Percentiles rank a stretch among this genome's conserved stretches.
phyloP scores from a whole-genome alignment of 306 rosid species.

The Mimosa pudica region DNA sequence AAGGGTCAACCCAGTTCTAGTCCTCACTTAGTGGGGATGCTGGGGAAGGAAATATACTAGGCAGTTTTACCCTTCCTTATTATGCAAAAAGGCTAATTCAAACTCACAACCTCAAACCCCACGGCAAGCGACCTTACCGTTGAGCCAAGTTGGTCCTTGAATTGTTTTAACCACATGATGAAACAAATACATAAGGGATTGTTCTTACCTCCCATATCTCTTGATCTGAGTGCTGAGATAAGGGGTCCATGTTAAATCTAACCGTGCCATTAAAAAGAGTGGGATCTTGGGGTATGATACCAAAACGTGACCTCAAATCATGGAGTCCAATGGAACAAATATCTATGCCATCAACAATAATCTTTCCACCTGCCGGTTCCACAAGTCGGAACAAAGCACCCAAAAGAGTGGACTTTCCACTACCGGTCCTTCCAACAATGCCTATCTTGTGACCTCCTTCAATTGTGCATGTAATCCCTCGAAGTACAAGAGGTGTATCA shows the following conservation, averaged over 20 bases:
- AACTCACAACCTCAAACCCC: too few species aligned
- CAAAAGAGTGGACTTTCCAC: slow-evolving; percentile 88
- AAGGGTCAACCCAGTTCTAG: too few species aligned
- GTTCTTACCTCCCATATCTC: slow-evolving; percentile 82
- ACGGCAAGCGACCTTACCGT: background rate
- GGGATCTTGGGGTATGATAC: slow-evolving; percentile 91
- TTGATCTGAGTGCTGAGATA: slow-evolving; percentile 67
- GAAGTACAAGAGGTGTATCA: slow-evolving; percentile 75
- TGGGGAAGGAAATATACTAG: too few species aligned
- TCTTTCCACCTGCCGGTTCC: slow-evolving; percentile 74
- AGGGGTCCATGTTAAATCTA: slow-evolving; percentile 86
- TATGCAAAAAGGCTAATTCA: too few species aligned
- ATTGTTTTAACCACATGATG: background rate
- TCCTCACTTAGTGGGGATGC: too few species aligned
- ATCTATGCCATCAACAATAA: slow-evolving; percentile 78
- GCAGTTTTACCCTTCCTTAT: too few species aligned
- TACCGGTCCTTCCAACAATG: slow-evolving; percentile 83
- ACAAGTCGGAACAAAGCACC: slow-evolving; percentile 85
- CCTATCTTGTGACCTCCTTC: slow-evolving; percentile 89
- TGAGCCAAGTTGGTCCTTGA: background rate
- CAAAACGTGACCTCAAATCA: slow-evolving; percentile 80
- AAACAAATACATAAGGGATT: background rate
- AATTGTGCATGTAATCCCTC: slow-evolving; percentile 76
- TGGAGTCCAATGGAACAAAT: slow-evolving; percentile 82
- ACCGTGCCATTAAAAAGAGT: slow-evolving; percentile 87